Base-by-base conservation (phyloP, 306 rosid species). In the Vigna mungo region DNA sequence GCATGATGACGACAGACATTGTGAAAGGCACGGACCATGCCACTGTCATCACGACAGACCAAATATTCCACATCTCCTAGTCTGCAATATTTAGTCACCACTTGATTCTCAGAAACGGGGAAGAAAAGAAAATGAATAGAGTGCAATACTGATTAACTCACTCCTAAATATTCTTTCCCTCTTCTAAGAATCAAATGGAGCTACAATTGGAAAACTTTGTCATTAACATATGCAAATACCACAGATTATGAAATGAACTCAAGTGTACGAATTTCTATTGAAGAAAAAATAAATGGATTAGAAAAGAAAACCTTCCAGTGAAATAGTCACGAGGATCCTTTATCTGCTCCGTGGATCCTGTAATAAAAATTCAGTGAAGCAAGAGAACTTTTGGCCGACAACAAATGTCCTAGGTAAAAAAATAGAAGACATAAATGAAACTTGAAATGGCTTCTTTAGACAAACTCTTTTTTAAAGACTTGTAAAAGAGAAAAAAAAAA, bases 1-100 rank as follows among this genome's bases (percentile, higher is more conserved):
- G 97, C 97, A 25, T 90, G 98, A 87, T 94, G 98, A 9, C 92
- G 93, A 63, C 98, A 94, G 4, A 94, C 96, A 67, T 94, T 94
- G 86, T 94, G 96, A 81, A 94, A 94, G 68, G 93, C 96, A 1
- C 71, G 88, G 71, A 90, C 27, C 70, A 81, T 86, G 34, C 89
- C 93, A 49, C 63, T 47, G 39, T 83, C 91, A 70, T 90, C 98
- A 76, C 86, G 82, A 72, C 97, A 90, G 36, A 92, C 95, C 72
- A 94, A 89, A 80, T 86, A 94, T 85, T 92, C 98, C 27, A 89
- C 84, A 51, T 75, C 86, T 46, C 96, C 96, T 63, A 94, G 79
- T 77, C 98, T 92, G 89, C 83, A 77, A 76, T 44, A 55, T 71
- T 72, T n/a, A 80, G 68, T 70, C 66, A 65, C 84, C 82, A 79